These are phyloP conservation scores for Diaporthe sp. DNA, from an alignment of 2,329 filamentous ascomycete species.

Conservation along the genomic window DNA sequence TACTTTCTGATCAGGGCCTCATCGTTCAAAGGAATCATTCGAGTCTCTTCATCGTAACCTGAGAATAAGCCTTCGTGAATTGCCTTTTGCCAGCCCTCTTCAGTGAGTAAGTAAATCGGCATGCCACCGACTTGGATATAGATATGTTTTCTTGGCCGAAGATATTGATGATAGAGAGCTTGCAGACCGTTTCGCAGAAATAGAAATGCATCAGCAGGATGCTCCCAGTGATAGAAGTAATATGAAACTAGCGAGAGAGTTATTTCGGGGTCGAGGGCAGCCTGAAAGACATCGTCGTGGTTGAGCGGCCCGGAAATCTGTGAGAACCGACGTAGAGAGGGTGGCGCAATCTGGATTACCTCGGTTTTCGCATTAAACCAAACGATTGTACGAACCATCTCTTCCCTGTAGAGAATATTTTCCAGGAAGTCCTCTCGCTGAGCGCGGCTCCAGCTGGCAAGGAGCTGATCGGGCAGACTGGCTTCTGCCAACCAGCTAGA, in stretches of 20 bases:
- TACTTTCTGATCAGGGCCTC: background rate
- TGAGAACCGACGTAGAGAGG: background rate
- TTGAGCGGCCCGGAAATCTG: background rate
- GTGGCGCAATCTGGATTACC: rapidly evolving
- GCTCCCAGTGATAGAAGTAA: background rate
- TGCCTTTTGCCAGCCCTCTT: background rate
- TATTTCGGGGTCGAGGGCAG: background rate
- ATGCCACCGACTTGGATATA: background rate
- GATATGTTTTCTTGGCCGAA: background rate
- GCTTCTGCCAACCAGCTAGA: too few relatives aligned
- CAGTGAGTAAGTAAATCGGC: background rate
- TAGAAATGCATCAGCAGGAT: background rate
- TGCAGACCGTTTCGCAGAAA: background rate
- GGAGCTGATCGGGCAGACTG: background rate
- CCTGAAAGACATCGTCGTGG: background rate
- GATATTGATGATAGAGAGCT: background rate
- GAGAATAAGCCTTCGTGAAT: background rate
- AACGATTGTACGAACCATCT: background rate
- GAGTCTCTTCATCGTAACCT: background rate
- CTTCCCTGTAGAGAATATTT: background rate
- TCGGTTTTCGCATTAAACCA: background rate
- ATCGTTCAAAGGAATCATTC: background rate
- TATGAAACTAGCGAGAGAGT: background rate
- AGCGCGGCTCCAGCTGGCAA: too few relatives aligned
- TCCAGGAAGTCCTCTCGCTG: background rate